phyloP scores from a whole-genome alignment of 2,329 filamentous ascomycete genomes.

The Cladosporium sp. region DNA sequence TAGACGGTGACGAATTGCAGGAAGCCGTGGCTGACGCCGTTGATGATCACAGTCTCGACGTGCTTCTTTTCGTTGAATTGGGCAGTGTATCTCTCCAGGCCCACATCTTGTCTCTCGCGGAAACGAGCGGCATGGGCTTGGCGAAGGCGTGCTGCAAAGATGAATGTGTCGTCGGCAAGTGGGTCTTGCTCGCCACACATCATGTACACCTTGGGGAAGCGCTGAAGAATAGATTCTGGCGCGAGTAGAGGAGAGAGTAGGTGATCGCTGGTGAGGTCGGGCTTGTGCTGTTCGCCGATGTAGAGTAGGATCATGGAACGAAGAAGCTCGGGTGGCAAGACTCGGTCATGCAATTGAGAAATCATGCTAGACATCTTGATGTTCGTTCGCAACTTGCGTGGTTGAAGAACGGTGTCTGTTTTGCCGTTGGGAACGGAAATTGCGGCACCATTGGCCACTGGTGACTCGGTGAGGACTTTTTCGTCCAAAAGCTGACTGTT shows the following conservation, averaged over 20 bases:
- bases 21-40: slow-evolving; percentile 91
- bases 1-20: slow-evolving; percentile 87
- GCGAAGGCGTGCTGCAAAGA: slow-evolving; percentile 87
- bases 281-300: slow-evolving; percentile 88
- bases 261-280: slow-evolving; percentile 90
- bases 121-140: slow-evolving; percentile 69
- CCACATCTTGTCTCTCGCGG: slow-evolving; percentile 58
- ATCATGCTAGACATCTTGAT: slow-evolving; percentile 96
- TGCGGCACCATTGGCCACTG: neutral
- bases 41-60: slow-evolving; percentile 81
- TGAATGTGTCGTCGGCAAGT: slow-evolving; percentile 92
- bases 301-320: slow-evolving; percentile 98
- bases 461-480: slow-evolving; percentile 18
- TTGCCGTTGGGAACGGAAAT: slow-evolving; percentile 29
- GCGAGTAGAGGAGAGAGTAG: slow-evolving; percentile 87
- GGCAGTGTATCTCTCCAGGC: slow-evolving; percentile 50
- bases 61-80: slow-evolving; percentile 64
- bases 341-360: slow-evolving; percentile 94
- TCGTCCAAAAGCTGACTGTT: slow-evolving; percentile 1
- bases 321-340: slow-evolving; percentile 97
- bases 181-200: slow-evolving; percentile 94
- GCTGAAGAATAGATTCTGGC: slow-evolving; percentile 76
- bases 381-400: slow-evolving; percentile 69
- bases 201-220: slow-evolving; percentile 94
- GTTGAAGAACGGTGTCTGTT: slow-evolving; percentile 38